Evolutionary conservation across 345 rosid species (phyloP).

Genomic region (Reutealis trisperma): DNA sequence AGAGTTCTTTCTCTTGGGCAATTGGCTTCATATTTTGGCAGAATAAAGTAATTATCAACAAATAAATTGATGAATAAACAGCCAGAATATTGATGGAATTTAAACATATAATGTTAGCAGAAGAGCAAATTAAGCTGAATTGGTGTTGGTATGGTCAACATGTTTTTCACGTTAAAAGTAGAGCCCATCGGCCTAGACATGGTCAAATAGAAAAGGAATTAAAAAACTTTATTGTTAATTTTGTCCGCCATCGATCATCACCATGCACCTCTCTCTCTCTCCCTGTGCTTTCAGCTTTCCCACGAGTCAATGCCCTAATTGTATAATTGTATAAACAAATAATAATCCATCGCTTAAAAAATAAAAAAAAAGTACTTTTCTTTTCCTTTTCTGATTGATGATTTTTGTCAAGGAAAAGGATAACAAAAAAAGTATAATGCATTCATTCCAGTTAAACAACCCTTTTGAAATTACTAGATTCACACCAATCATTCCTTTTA

Average conservation of each 20-base stretch:
- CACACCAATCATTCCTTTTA: not conserved
- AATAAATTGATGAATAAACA: no score
- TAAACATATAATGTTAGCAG: no score
- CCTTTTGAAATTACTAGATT: not conserved
- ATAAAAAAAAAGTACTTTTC: not conserved
- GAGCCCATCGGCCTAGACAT: not conserved
- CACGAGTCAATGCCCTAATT: not conserved
- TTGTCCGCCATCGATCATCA: not conserved
- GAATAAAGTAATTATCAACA: no score
- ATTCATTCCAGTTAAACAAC: not conserved
- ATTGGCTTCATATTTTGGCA: no score
- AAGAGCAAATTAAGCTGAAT: no score
- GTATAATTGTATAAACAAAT: no score
- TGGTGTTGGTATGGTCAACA: no score
- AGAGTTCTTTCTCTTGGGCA: no score
- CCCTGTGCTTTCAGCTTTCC: not conserved
- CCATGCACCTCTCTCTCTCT: not conserved
- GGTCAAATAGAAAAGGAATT: no score
- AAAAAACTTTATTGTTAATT: not conserved
- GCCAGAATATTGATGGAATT: no score
- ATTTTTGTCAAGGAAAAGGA: conserved; percentile 8
- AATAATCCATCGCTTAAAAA: no score
- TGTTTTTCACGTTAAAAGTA: conserved; percentile 13
- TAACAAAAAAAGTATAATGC: not conserved
- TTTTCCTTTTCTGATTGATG: not conserved